Evolutionary conservation across 2,329 filamentous ascomycete genomes (phyloP).

Genomic region (Exophiala alcalophila): DNA sequence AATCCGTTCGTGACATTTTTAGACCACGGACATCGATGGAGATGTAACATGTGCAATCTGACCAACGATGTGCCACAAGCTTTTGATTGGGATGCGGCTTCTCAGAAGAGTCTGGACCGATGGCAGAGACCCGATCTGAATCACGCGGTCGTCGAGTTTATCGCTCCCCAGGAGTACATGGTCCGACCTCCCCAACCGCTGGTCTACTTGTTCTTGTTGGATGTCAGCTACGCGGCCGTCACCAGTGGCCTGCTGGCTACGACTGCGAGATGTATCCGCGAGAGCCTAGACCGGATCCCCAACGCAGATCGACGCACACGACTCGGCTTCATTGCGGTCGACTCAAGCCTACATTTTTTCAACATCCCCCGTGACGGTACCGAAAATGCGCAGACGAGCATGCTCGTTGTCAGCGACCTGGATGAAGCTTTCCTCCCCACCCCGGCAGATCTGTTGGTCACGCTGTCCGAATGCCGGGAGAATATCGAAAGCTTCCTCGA

Average conservation of each 20-base stretch:
- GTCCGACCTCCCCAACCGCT: conserved; percentile 92
- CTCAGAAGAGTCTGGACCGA: conserved; percentile 86
- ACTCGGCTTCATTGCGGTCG: conserved; percentile 91
- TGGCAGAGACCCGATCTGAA: conserved; percentile 93
- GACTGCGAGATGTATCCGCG: conserved; percentile 85
- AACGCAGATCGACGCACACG: conserved; percentile 91
- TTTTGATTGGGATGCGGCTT: conserved; percentile 93
- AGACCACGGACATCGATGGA: conserved; percentile 95
- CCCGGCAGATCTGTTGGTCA: conserved; percentile 85
- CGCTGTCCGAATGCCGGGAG: conserved; percentile 79
- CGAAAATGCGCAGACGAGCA: conserved; percentile 78
- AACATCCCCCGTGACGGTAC: conserved; percentile 85
- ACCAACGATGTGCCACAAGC: conserved; percentile 99
- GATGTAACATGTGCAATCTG: conserved; percentile 99
- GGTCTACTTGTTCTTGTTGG: conserved; percentile 92
- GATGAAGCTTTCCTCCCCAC: conserved; percentile 96
- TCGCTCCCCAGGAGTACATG: conserved; percentile 99
- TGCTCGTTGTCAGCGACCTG: conserved; percentile 91
- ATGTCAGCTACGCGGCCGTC: conserved; percentile 87
- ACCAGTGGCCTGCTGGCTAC: conserved; percentile 90
- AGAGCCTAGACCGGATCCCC: conserved; percentile 95
- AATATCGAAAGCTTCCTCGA: conserved; percentile 89
- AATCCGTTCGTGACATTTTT: conserved; percentile 96
- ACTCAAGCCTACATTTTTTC: conserved; percentile 94
- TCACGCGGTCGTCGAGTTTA: conserved; percentile 94